Evolutionary conservation across 169 alveolate species (phyloP).

Genomic region (Perkinsus chesapeaki): DNA sequence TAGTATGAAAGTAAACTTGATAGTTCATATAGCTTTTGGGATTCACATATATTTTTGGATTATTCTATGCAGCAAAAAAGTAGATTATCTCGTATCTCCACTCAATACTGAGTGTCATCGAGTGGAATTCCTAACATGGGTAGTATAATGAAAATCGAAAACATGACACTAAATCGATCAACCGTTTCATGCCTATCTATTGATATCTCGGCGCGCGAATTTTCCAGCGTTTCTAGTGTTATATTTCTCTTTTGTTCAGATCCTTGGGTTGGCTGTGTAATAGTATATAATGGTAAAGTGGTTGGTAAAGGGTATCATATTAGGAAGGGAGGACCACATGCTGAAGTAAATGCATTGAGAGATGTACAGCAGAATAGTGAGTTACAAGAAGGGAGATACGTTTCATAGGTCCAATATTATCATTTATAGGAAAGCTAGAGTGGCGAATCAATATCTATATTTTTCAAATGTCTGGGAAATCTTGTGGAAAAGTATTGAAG

Average conservation of each 20-base stretch:
- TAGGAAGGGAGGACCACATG: constrained; percentile 20
- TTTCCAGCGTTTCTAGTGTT: background rate
- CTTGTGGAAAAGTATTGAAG: too few species aligned
- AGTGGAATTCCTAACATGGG: too few species aligned
- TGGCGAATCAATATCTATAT: too few species aligned
- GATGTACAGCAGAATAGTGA: background rate
- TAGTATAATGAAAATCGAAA: background rate
- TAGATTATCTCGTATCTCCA: too few species aligned
- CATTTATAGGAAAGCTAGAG: background rate
- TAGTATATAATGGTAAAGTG: constrained; percentile 9
- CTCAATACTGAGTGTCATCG: too few species aligned
- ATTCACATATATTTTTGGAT: too few species aligned
- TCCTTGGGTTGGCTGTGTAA: constrained; percentile 18
- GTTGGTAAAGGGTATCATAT: constrained; percentile 19
- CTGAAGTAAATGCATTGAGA: constrained; percentile 13
- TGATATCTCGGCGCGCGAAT: background rate
- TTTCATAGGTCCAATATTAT: background rate
- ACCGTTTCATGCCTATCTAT: background rate
- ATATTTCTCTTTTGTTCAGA: background rate
- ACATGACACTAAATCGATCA: background rate
- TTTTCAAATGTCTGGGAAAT: too few species aligned
- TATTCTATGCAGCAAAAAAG: too few species aligned
- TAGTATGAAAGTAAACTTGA: too few species aligned
- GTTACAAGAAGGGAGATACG: background rate
- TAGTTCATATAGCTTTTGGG: too few species aligned